These are phyloP conservation scores for Curvularia sp. DNA, from an alignment of 2,329 filamentous ascomycete genomes.

Conservation along the genomic window DNA sequence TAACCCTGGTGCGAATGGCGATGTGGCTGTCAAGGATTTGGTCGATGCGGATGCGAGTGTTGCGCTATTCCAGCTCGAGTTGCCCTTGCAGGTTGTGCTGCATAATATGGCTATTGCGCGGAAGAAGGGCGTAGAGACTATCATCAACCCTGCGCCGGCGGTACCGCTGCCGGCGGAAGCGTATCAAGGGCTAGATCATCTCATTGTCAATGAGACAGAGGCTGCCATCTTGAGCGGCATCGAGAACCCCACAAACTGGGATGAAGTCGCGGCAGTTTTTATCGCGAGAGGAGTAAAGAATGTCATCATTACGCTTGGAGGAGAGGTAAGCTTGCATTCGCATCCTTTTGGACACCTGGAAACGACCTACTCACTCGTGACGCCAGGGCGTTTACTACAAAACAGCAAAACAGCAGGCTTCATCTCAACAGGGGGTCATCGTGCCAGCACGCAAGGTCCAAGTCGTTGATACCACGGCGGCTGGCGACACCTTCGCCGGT, in stretches of 20 bases:
- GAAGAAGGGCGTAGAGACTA: constrained; percentile 58
- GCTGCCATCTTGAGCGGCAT: constrained; percentile 73
- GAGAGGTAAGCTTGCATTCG: constrained; percentile 62
- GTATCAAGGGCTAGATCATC: constrained; percentile 73
- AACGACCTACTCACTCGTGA: neutral
- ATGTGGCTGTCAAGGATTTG: constrained; percentile 48
- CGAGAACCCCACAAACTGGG: constrained; percentile 43
- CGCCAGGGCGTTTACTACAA: constrained; percentile 51
- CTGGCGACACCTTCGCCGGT: constrained; percentile 93
- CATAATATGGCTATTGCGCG: constrained; percentile 49
- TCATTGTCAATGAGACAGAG: constrained; percentile 92
- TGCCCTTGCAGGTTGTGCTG: constrained; percentile 53
- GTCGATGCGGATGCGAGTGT: constrained; percentile 53
- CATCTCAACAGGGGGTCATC: constrained; percentile 52
- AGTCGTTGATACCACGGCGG: constrained; percentile 92
- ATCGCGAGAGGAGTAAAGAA: constrained; percentile 73
- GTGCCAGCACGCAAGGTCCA: constrained; percentile 72
- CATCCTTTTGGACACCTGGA: neutral
- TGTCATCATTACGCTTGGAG: constrained; percentile 84
- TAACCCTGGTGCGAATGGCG: constrained; percentile 57
- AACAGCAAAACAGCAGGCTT: constrained; percentile 56
- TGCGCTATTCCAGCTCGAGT: constrained; percentile 58
- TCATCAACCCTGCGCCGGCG: constrained; percentile 84
- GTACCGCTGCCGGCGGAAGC: constrained; percentile 70
- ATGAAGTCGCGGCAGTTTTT: constrained; percentile 60